Conservation (phyloP, 164 flowering plant species). For the Magnolia officinalis region DNA sequence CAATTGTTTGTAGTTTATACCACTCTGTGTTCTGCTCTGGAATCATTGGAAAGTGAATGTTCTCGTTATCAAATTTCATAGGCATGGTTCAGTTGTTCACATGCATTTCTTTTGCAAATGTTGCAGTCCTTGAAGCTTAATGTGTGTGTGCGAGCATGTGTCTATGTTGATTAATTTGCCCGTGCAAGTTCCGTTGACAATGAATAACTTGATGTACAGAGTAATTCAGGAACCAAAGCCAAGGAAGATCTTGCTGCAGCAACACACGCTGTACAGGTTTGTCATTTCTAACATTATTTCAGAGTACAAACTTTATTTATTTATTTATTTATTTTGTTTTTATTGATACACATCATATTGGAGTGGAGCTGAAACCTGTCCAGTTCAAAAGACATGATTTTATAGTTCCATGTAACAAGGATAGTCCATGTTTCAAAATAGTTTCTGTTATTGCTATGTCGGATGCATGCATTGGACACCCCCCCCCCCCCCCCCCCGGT, state of each 20-base stretch:
- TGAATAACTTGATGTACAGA: constrained; percentile 36
- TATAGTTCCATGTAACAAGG: neutral
- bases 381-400: neutral
- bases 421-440: neutral
- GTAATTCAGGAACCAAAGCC: constrained; percentile 96
- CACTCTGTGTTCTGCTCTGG: neutral
- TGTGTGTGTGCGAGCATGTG: neutral
- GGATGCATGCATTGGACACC: too few species aligned
- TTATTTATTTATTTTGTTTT: neutral
- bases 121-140: neutral
- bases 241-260: constrained; percentile 98
- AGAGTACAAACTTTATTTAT: neutral
- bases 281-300: neutral
- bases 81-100: neutral
- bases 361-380: neutral
- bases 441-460: too few species aligned
- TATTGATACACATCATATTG: neutral
- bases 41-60: neutral
- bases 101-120: neutral
- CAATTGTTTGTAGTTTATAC: neutral
- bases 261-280: constrained; percentile 88
- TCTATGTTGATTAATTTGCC: neutral
- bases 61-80: neutral
- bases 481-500: too few species aligned
- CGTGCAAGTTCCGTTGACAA: constrained; percentile 10